Base-by-base conservation (phyloP, 192 early-diverging fungal genomes). In the Dispira simplex region DNA sequence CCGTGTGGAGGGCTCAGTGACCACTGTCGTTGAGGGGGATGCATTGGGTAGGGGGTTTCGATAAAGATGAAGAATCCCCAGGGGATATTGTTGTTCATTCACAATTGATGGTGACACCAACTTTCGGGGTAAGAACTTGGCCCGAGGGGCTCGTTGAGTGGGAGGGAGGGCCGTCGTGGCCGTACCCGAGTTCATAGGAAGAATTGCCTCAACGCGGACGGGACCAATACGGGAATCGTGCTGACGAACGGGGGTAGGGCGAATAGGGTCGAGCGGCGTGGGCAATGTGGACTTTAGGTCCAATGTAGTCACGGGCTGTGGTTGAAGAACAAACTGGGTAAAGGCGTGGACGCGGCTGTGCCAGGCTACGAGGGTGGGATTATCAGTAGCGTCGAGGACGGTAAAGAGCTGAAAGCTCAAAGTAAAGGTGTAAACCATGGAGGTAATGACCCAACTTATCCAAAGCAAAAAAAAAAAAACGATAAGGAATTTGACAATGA, bases 1-100 rank as follows among this genome's bases (percentile, higher is more conserved):
- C 67, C 11, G 70, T 66, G 43, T 69, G 64, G n/a, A 67, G 47
- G 1, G 54, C 55, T 6, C 69, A 56, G 12, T 62, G 27, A 8
- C 66, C 66, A 16, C 49, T 62, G 14, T 63, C 45, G 11, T 43
- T 26, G 46, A 14, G 21, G 14, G 46, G 6, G n/a, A 57, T 49
- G 58, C 32, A 6, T 39, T 39, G 32, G 32, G 59, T 26, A 43
- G 62, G 0, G 65, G 52, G 32, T 85, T 79, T 46, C 82, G 77
- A 68, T 83, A 88, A 16, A 90, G 70, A 63, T 83, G 83, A 27
- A 90, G 46, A 27, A 87, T 77, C 11, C 88, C 88, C 59, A 25
- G 10, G 12, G 59, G 59, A n/a, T 62, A 62, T 53, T 20, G 20
- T n/a, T 53, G 51, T 11, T 11, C 51, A 18, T 0, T 9, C 27